Percentiles rank a stretch among this genome's conserved stretches.
These are phyloP conservation scores for Thielaviopsis euricoi DNA, from an alignment of 2,329 filamentous ascomycete genomes.

Conservation along the genomic window DNA sequence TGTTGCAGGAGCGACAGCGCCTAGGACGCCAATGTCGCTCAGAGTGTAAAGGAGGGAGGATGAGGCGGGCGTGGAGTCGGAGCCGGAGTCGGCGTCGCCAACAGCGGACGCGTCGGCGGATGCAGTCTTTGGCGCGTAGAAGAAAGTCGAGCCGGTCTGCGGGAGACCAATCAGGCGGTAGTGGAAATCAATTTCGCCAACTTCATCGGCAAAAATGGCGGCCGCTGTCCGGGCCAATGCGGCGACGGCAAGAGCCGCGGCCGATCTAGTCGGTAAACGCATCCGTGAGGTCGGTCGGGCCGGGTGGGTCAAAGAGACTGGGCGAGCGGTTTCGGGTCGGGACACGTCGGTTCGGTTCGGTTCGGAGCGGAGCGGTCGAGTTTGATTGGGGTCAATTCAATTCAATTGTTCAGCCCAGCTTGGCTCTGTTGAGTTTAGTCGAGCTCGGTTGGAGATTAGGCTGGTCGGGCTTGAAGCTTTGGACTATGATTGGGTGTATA, in stretches of 20 bases:
- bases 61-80: slow-evolving; percentile 29
- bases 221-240: slow-evolving; percentile 22
- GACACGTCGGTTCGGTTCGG: too few relatives aligned
- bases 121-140: slow-evolving; percentile 61
- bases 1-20: slow-evolving; percentile 76
- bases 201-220: slow-evolving; percentile 80
- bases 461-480: too few relatives aligned
- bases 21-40: slow-evolving; percentile 68
- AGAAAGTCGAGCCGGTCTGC: slow-evolving; percentile 73
- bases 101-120: too few relatives aligned
- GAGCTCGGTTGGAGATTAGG: too few relatives aligned
- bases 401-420: too few relatives aligned
- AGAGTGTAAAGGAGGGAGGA: slow-evolving; percentile 63
- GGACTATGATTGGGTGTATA: too few relatives aligned
- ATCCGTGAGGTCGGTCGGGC: not conserved
- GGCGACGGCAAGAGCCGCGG: slow-evolving; percentile 20
- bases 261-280: not conserved
- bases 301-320: not conserved
- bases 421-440: too few relatives aligned
- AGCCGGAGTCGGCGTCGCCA: too few relatives aligned
- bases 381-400: too few relatives aligned
- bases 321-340: not conserved
- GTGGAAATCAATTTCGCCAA: slow-evolving; percentile 84
- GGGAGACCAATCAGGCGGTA: slow-evolving; percentile 75
- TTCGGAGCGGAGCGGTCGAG: too few relatives aligned